A percentile compares a stretch with the other conserved stretches of the same genome.
These are phyloP conservation scores for Candida dubliniensis DNA, from an alignment of 1,139 yeast species.

Conservation along the genomic window DNA sequence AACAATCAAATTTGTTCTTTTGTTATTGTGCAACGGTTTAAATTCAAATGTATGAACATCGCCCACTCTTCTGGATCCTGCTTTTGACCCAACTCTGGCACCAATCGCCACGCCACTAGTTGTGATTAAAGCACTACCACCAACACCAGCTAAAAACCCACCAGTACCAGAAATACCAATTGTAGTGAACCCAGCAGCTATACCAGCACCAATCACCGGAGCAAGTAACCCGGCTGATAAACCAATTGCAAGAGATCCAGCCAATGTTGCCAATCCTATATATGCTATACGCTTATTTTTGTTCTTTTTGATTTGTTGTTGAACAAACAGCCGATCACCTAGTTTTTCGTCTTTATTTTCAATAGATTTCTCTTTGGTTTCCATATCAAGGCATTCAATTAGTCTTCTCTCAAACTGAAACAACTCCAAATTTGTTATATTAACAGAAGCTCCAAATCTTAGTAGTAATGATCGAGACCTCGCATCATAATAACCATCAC, in stretches of 20 bases:
- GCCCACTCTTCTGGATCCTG: constrained; percentile 86
- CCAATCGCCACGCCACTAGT: constrained; percentile 91
- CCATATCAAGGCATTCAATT: constrained; percentile 86
- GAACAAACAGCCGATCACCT: constrained; percentile 71
- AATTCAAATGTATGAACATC: constrained; percentile 93
- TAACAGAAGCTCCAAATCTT: constrained; percentile 61
- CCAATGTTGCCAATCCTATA: constrained; percentile 94
- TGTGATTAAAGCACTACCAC: constrained; percentile 93
- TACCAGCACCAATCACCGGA: constrained; percentile 97
- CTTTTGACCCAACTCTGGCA: constrained; percentile 80
- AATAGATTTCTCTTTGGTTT: constrained; percentile 55
- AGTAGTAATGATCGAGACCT: constrained; percentile 78
- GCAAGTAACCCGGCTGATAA: constrained; percentile 93
- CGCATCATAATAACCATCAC: constrained; percentile 87
- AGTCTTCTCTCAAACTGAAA: constrained; percentile 88
- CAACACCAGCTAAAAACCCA: constrained; percentile 92
- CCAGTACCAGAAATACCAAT: constrained; percentile 91
- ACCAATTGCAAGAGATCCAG: constrained; percentile 94
- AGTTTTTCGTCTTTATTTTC: constrained; percentile 68
- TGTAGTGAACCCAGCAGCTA: constrained; percentile 96
- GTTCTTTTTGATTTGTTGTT: constrained; percentile 64
- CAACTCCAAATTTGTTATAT: constrained; percentile 62
- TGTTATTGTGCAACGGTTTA: constrained; percentile 87
- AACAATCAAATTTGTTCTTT: constrained; percentile 81
- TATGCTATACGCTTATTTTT: constrained; percentile 72